Evolutionary conservation across 192 early-diverging fungal genomes (phyloP).

Genomic region (Allomyces macrogynus): DNA sequence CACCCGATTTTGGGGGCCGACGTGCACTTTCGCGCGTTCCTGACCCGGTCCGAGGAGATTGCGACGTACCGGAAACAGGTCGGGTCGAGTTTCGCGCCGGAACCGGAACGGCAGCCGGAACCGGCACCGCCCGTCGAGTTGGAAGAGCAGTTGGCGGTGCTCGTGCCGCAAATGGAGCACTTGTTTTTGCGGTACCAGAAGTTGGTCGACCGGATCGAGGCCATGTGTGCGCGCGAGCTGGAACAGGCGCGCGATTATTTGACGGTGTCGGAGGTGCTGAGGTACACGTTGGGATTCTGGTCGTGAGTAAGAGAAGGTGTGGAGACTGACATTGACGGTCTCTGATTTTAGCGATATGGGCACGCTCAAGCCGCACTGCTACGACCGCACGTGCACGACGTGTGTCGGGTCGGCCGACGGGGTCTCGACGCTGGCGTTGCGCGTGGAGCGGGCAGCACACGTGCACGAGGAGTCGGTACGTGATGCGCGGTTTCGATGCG

Average conservation of each 20-base stretch:
- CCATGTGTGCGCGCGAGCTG: not conserved
- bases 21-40: constrained; percentile 34
- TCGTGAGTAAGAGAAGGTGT: not conserved
- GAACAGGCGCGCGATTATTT: not conserved
- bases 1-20: constrained; percentile 53
- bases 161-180: not conserved
- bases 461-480: not conserved
- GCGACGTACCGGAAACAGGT: not conserved
- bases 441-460: not conserved
- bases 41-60: constrained; percentile 41
- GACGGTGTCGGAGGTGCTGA: not conserved
- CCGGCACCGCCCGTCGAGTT: not conserved
- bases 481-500: not conserved
- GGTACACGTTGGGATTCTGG: not conserved
- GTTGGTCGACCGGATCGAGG: not conserved
- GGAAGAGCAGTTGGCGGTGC: not conserved
- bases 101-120: not conserved
- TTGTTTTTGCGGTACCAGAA: not conserved
- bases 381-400: not conserved
- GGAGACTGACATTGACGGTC: not conserved
- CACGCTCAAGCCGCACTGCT: not conserved
- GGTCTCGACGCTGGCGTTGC: not conserved
- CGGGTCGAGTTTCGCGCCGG: not conserved
- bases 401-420: not conserved
- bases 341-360: not conserved